These are phyloP conservation scores for Calonectria ilicicola DNA, from an alignment of 2,329 filamentous ascomycete species.

Conservation along the genomic window DNA sequence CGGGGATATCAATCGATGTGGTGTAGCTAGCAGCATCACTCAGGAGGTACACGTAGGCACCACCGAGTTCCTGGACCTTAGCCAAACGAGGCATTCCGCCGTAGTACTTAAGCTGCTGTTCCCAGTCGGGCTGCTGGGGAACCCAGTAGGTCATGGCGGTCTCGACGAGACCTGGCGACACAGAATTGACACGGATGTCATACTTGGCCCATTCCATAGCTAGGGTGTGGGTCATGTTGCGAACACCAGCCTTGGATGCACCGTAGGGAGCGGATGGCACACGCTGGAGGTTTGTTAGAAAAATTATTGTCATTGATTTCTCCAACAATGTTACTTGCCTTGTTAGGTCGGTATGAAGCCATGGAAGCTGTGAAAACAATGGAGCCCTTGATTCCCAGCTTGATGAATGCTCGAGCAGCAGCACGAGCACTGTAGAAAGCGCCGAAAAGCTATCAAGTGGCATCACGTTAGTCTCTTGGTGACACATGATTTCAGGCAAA, in stretches of 20 bases:
- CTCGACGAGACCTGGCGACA: slow-evolving; percentile 40
- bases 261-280: slow-evolving; percentile 56
- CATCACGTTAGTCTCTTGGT: background rate
- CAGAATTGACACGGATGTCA: slow-evolving; percentile 47
- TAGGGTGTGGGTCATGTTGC: slow-evolving; percentile 52
- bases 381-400: slow-evolving; percentile 47
- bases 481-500: background rate
- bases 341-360: slow-evolving; percentile 61
- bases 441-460: slow-evolving; percentile 48
- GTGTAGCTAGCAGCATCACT: slow-evolving; percentile 63
- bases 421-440: slow-evolving; percentile 58
- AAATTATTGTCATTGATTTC: too few relatives aligned
- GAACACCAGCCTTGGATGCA: slow-evolving; percentile 57
- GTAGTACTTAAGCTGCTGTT: slow-evolving; percentile 68
- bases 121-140: slow-evolving; percentile 64
- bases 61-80: slow-evolving; percentile 64
- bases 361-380: slow-evolving; percentile 61
- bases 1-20: slow-evolving; percentile 61
- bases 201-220: slow-evolving; percentile 61
- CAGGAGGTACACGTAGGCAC: slow-evolving; percentile 68
- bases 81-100: slow-evolving; percentile 67
- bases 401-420: slow-evolving; percentile 56
- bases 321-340: slow-evolving; percentile 37
- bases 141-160: slow-evolving; percentile 64
- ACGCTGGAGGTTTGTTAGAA: background rate